phyloP scores from a whole-genome alignment of 441 rosid genomes.

The Populus hybrid region DNA sequence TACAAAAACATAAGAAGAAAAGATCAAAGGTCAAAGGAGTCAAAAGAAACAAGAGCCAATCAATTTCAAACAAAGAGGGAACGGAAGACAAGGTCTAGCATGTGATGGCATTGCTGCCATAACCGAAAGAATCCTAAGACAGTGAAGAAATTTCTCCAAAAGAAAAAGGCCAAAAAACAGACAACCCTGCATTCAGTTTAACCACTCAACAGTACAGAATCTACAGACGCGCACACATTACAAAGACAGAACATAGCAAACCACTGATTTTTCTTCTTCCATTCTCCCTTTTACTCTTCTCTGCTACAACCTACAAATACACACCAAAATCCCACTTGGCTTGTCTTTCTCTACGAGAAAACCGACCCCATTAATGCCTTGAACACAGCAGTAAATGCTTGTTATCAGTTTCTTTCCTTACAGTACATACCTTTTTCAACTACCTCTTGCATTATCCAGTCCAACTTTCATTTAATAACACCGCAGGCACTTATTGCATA shows the following conservation, averaged over 20 bases:
- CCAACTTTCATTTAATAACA: constrained; percentile 7
- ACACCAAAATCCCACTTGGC: constrained; percentile 8
- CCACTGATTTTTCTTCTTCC: background rate
- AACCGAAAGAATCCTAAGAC: constrained; percentile 5
- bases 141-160: background rate
- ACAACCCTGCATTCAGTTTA: background rate
- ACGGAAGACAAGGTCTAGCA: background rate
- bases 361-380: constrained; percentile 15
- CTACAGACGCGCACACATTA: background rate
- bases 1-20: background rate
- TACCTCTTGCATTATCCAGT: constrained; percentile 18
- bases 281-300: background rate
- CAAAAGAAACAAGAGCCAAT: background rate
- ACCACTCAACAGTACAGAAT: background rate
- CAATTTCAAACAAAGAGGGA: background rate
- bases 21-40: background rate
- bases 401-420: constrained; percentile 9
- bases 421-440: constrained; percentile 27
- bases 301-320: background rate
- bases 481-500: constrained; percentile 7
- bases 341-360: constrained; percentile 15
- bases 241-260: constrained; percentile 1
- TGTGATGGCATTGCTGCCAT: constrained; percentile 22
- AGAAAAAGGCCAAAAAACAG: background rate
- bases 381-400: constrained; percentile 7